These are phyloP conservation scores for Asclepias syriaca DNA, from an alignment of 257 asterid genomes.

Conservation along the genomic window DNA sequence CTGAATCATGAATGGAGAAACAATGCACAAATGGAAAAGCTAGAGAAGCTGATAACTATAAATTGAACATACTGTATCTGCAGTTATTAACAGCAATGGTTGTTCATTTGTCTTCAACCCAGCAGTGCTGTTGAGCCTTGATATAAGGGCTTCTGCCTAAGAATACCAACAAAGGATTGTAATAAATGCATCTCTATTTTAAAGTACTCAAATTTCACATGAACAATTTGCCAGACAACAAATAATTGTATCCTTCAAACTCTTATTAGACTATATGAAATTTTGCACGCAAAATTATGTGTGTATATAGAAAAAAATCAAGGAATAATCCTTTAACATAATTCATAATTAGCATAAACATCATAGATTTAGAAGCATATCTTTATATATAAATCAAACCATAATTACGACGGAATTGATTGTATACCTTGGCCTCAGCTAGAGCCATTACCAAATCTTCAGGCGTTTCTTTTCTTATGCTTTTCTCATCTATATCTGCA, in stretches of 20 bases:
- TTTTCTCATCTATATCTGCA: constrained; percentile 82
- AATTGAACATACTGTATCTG: constrained; percentile 68
- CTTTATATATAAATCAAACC: background rate
- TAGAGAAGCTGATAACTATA: background rate
- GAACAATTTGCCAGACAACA: background rate
- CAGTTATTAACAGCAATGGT: constrained; percentile 73
- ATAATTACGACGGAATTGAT: background rate
- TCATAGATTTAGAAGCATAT: background rate
- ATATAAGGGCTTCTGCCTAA: constrained; percentile 76
- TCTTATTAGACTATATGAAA: too few species aligned
- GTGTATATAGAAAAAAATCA: background rate
- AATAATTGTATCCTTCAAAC: background rate
- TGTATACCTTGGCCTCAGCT: constrained; percentile 85
- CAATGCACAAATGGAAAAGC: background rate
- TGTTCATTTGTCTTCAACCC: constrained; percentile 29
- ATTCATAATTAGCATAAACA: background rate
- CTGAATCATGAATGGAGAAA: background rate
- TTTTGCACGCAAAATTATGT: too few species aligned
- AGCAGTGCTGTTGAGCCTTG: constrained; percentile 33
- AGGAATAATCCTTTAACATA: constrained; percentile 3
- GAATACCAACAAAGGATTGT: constrained; percentile 7
- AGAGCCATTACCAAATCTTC: constrained; percentile 80
- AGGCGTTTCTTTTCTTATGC: constrained; percentile 66
- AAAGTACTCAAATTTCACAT: background rate
- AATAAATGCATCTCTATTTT: background rate